Conservation (phyloP, 176 grass and related monocot species). For the Leersia perrieri region DNA sequence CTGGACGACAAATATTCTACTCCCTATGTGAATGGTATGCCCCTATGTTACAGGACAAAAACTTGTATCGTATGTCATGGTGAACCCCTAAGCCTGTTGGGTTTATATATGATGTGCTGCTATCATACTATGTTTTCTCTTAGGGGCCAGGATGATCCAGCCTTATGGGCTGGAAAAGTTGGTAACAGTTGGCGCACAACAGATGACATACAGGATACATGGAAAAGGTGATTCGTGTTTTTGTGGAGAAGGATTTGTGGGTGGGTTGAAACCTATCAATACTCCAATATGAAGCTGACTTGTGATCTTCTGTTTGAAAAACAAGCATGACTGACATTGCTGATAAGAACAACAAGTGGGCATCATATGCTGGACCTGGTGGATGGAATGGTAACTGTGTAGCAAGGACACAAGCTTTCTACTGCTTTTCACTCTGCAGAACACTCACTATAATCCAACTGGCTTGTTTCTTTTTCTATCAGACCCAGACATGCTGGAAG, state of each 20-base stretch:
- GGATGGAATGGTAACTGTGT: slow-evolving; percentile 93
- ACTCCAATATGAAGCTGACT: slow-evolving; percentile 27
- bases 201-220: slow-evolving; percentile 83
- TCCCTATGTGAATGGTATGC: slow-evolving; percentile 94
- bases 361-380: slow-evolving; percentile 93
- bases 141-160: slow-evolving; percentile 91
- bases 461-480: not conserved
- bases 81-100: slow-evolving; percentile 12
- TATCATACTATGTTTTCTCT: slow-evolving; percentile 24
- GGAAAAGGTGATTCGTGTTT: slow-evolving; percentile 66
- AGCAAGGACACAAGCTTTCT: not conserved
- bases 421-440: not conserved
- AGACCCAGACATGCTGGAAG: slow-evolving; percentile 98
- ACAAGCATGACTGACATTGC: slow-evolving; percentile 93
- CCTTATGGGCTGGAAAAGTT: slow-evolving; percentile 89
- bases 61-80: not conserved
- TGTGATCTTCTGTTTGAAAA: slow-evolving; percentile 31
- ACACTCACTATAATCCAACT: not conserved
- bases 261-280: not conserved
- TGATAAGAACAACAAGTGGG: slow-evolving; percentile 95
- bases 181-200: slow-evolving; percentile 99
- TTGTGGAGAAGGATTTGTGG: not conserved
- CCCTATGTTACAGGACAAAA: not conserved
- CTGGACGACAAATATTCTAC: slow-evolving; percentile 77
- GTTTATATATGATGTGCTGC: slow-evolving; percentile 10